Conservation (phyloP, 768 basidiomycete genomes). For the Phallus indusiatus region DNA sequence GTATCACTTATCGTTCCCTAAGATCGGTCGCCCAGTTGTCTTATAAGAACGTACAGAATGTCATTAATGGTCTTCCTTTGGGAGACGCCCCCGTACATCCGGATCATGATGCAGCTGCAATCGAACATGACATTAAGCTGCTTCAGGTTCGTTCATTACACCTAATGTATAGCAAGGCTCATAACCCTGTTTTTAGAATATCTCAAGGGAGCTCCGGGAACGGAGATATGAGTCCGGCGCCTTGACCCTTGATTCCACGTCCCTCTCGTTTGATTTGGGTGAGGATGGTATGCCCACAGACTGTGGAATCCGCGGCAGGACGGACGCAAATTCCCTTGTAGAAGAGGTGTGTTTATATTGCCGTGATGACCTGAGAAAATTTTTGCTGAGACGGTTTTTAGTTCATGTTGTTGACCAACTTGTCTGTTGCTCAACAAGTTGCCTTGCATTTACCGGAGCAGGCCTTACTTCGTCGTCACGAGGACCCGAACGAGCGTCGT, state of each 20-base stretch:
- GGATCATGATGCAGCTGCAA: conserved; percentile 48
- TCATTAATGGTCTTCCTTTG: conserved; percentile 65
- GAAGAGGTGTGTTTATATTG: conserved; percentile 60
- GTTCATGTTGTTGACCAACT: conserved; percentile 94
- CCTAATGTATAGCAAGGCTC: neutral
- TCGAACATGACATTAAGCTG: conserved; percentile 68
- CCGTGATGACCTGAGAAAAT: neutral
- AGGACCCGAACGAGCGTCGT: conserved; percentile 84
- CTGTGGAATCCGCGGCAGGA: conserved; percentile 53
- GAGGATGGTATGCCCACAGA: conserved; percentile 73
- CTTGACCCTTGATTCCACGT: conserved; percentile 57
- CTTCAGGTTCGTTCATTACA: conserved; percentile 32
- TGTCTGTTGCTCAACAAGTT: conserved; percentile 83
- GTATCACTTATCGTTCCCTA: conserved; percentile 8
- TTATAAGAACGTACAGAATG: conserved; percentile 72
- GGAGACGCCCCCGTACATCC: conserved; percentile 41
- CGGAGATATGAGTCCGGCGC: conserved; percentile 76
- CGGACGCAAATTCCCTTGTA: conserved; percentile 70
- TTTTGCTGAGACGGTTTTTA: conserved; percentile 20
- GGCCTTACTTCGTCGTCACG: conserved; percentile 91
- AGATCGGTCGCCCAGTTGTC: conserved; percentile 84
- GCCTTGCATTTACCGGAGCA: conserved; percentile 94
- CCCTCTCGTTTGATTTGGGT: conserved; percentile 71
- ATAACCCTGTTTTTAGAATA: conserved; percentile 21
- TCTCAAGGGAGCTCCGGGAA: conserved; percentile 65